phyloP scores from a whole-genome alignment of 768 basidiomycete species.

The Tricholoma bakamatsutake region DNA sequence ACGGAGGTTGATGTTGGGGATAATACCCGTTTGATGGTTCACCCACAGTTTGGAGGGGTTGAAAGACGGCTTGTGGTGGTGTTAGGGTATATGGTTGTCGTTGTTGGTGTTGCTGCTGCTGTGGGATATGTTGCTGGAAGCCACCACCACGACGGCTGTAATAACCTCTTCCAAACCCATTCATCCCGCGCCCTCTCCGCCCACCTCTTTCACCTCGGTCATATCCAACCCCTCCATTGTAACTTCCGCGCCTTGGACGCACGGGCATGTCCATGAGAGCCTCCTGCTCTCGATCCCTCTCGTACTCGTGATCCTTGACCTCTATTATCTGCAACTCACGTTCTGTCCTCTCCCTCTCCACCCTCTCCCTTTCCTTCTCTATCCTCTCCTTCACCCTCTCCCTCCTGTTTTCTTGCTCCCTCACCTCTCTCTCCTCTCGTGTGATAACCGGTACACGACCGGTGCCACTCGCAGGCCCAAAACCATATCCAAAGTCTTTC shows the following conservation, averaged over 20 bases:
- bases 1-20: slow-evolving; percentile 18
- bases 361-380: background rate
- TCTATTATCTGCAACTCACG: slow-evolving; percentile 5
- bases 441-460: slow-evolving; percentile 25
- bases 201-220: slow-evolving; percentile 21
- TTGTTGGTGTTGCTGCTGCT: slow-evolving; percentile 3
- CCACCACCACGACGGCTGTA: slow-evolving; percentile 31
- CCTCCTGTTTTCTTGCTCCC: slow-evolving; percentile 11
- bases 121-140: slow-evolving; percentile 18
- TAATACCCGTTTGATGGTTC: slow-evolving; percentile 19
- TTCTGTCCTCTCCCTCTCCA: background rate
- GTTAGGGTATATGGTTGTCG: slow-evolving; percentile 26
- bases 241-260: slow-evolving; percentile 5
- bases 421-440: slow-evolving; percentile 26
- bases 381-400: slow-evolving; percentile 2
- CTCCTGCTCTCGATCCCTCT: slow-evolving; percentile 10
- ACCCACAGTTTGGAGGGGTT: slow-evolving; percentile 15
- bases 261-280: slow-evolving; percentile 5
- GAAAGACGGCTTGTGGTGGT: slow-evolving; percentile 28
- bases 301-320: background rate
- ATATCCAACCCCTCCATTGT: slow-evolving; percentile 3
- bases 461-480: slow-evolving; percentile 39
- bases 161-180: slow-evolving; percentile 33
- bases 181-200: slow-evolving; percentile 20
- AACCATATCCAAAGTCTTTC: slow-evolving; percentile 59